These are phyloP conservation scores for Galerina sulciceps DNA, from an alignment of 768 basidiomycete species.

Conservation along the genomic window DNA sequence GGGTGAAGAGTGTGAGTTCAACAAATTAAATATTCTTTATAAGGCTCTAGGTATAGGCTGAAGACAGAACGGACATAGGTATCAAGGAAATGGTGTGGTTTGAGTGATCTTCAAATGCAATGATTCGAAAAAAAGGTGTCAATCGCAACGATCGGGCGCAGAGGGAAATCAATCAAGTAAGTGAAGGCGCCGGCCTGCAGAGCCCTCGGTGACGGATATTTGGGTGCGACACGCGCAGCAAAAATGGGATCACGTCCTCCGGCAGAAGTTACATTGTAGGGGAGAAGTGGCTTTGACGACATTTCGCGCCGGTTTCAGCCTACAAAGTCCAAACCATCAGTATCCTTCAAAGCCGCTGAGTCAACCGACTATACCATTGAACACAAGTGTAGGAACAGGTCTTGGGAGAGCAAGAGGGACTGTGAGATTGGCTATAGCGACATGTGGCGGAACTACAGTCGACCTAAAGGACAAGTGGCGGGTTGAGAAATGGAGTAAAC, in stretches of 20 bases:
- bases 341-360: background rate
- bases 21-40: constrained; percentile 1
- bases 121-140: background rate
- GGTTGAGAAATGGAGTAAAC: constrained; percentile 1
- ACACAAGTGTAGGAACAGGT: constrained; percentile 42
- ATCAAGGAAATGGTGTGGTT: background rate
- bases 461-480: constrained; percentile 31
- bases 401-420: constrained; percentile 30
- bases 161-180: background rate
- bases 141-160: background rate
- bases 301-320: constrained; percentile 32
- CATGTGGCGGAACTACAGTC: constrained; percentile 45
- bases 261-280: constrained; percentile 19
- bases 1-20: background rate
- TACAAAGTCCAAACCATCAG: constrained; percentile 6
- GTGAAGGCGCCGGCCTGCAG: background rate
- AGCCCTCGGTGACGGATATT: background rate
- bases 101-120: background rate
- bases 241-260: constrained; percentile 4
- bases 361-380: constrained; percentile 38
- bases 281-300: constrained; percentile 20
- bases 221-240: background rate
- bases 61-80: background rate
- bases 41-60: constrained; percentile 2
- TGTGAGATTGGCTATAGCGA: constrained; percentile 46